phyloP scores from a whole-genome alignment of 2,329 filamentous ascomycete species.

The Aureobasidium sp. region DNA sequence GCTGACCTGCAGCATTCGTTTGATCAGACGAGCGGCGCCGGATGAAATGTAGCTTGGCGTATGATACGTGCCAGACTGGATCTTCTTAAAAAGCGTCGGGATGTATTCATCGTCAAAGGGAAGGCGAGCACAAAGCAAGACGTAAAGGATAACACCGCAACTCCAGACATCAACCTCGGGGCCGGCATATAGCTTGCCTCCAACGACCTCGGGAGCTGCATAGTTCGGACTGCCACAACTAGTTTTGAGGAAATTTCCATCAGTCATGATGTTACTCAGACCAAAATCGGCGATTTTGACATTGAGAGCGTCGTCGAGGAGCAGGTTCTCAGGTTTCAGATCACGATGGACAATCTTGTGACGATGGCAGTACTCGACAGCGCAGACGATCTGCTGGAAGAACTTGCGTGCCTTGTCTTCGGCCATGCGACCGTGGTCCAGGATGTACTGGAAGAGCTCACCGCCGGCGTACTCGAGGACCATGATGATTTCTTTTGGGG shows the following conservation, averaged over 20 bases:
- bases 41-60: conserved; percentile 85
- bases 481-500: conserved; percentile 93
- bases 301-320: conserved; percentile 90
- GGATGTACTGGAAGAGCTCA: conserved; percentile 97
- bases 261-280: conserved; percentile 99
- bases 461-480: conserved; percentile 95
- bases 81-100: conserved; percentile 94
- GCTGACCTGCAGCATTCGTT: conserved; percentile 90
- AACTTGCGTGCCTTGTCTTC: conserved; percentile 92
- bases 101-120: conserved; percentile 99
- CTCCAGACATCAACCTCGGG: conserved; percentile 99
- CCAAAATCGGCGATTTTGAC: conserved; percentile 99
- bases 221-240: conserved; percentile 98
- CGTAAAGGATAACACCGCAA: conserved; percentile 59
- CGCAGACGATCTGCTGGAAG: conserved; percentile 98
- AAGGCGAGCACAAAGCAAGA: conserved; percentile 57
- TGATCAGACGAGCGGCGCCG: conserved; percentile 74
- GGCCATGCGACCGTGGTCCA: conserved; percentile 83
- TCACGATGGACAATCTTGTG: conserved; percentile 99
- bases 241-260: conserved; percentile 97
- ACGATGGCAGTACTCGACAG: conserved; percentile 96
- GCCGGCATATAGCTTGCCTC: conserved; percentile 92
- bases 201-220: conserved; percentile 94
- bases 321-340: conserved; percentile 91
- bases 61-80: conserved; percentile 86